Base-by-base conservation (phyloP, 805 yeast genomes). In the Lipomyces yamadae region DNA sequence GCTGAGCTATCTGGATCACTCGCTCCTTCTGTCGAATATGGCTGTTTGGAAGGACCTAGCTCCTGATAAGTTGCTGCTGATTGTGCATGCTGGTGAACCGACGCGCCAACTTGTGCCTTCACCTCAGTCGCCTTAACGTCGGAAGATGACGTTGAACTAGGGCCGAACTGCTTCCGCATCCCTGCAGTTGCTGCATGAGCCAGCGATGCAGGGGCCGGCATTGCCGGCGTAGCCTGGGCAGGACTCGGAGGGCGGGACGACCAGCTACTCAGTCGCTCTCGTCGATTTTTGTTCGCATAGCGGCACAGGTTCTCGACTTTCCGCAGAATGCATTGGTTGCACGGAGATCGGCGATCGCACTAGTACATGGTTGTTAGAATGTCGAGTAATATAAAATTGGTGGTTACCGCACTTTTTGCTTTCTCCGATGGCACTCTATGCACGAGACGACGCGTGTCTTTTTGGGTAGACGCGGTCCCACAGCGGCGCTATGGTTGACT, bases 341-440 rank as follows among this genome's bases (percentile, higher is more conserved):
- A 67, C 4, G 70, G 70, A 56, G 54, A 62, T 52, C 59, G 58
- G 35, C 70, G 64, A 57, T 67, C 70, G 58, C 70, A 67, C 70
- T 67, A 58, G n/a, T 35, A n/a, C 13, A n/a, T 37, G 11, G 58
- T 42, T 11, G 29, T 4, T 45, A 55, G 13, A 29, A 39, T 32
- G 10, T 37, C 32, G 33, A 32, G 33, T 39, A 34, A 58, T 32
- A 2, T 35, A 15, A n/a, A 15, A 11, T 15, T 45, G 52, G 4
- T 29, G 56, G n/a, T n/a, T n/a, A 50, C 55, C 60, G 24, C 29
- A 62, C 70, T 57, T 65, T 67, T 42, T 67, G 70, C 63, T 67
- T 67, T n/a, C 70, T 54, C 58, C 70, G 68, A 34, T 67, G 70
- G 58, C 70, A 67, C 39, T 67, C 70, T 4, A 66, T 65, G 60